Conservation (phyloP, 306 rosid genomes). For the Leucaena leucocephala region DNA sequence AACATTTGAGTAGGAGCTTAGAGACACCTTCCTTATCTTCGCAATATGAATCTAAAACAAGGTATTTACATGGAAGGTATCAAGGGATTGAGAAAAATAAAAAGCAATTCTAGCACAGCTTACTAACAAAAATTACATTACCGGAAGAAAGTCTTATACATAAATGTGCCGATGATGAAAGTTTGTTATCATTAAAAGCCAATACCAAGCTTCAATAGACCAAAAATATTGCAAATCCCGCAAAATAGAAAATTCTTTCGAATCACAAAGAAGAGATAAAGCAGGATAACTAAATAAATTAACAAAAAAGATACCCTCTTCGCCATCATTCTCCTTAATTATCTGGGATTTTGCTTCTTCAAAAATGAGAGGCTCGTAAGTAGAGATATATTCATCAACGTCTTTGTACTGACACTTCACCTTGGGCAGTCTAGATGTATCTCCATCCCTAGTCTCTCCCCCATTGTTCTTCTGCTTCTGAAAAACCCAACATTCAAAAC, state of each 20-base stretch:
- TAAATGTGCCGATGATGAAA: neutral
- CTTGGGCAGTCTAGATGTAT: slow-evolving; percentile 42
- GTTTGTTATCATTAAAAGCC: neutral
- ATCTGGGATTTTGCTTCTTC: slow-evolving; percentile 91
- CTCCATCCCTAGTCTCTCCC: slow-evolving; percentile 30
- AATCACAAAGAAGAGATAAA: neutral
- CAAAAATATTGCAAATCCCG: slow-evolving; percentile 2
- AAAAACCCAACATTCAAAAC: slow-evolving; percentile 19
- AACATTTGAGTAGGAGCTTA: neutral
- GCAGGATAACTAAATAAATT: neutral
- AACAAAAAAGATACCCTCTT: slow-evolving; percentile 49
- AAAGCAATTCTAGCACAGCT: neutral
- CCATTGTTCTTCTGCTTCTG: slow-evolving; percentile 41
- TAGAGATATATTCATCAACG: slow-evolving; percentile 77
- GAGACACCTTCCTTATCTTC: neutral
- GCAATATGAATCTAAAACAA: neutral
- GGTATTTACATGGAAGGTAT: neutral
- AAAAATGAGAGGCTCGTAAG: slow-evolving; percentile 85
- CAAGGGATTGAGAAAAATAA: neutral
- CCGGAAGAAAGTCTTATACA: neutral
- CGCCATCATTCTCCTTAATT: slow-evolving; percentile 53
- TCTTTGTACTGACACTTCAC: slow-evolving; percentile 63
- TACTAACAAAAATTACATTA: neutral
- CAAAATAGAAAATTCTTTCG: neutral
- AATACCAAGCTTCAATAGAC: neutral